Base-by-base conservation (phyloP, 371 early-diverging fungal species). In the Mortierella sp. region DNA sequence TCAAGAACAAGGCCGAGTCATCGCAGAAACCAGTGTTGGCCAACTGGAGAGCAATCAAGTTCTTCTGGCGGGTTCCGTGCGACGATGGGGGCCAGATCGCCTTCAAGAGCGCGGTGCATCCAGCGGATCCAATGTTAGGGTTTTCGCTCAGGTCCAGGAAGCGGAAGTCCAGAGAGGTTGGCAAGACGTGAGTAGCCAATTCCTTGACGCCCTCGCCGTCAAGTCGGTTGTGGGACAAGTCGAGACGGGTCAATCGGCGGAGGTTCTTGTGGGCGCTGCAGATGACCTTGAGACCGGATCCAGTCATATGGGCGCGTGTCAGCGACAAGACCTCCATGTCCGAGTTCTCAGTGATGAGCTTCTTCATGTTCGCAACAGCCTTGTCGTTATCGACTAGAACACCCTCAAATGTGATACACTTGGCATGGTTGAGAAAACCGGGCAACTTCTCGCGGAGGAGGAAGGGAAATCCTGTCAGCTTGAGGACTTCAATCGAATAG, bases 321-420 rank as follows among this genome's bases (percentile, higher is more conserved):
- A 84, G 50, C 54, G 70, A 40, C 48, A 84, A 54, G 54, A 75
- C 59, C 50, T 77, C 77, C 84, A 84, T 78, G 48, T 84, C 84
- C 24, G 84, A 76, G 73, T 84, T 84, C 37, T 75, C 77, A 9
- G 72, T 72, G 70, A 84, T 75, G 16, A 84, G 69, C 71, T 84
- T 84, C 73, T 84, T 84, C 84, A 84, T 84, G 55, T 84, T 84
- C 44, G 75, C 69, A 31, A 84, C 74, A 21, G 84, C 81, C 76
- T 80, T 80, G 78, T 84, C 84, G 31, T 80, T 84, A 55, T 84
- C 84, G 50, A 84, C 37, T 21, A 84, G 73, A 16, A 84, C 84
- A 16, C 84, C 84, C 19, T 84, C 84, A 57, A 84, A 80, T 21
- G 71, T 67, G 53, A 84, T 13, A n/a, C 37, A 77, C 69, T 77